Percentiles rank a stretch among this genome's conserved stretches.
Conservation (phyloP, 1,284 basidiomycete species). For the Ganoderma leucocontextum region DNA sequence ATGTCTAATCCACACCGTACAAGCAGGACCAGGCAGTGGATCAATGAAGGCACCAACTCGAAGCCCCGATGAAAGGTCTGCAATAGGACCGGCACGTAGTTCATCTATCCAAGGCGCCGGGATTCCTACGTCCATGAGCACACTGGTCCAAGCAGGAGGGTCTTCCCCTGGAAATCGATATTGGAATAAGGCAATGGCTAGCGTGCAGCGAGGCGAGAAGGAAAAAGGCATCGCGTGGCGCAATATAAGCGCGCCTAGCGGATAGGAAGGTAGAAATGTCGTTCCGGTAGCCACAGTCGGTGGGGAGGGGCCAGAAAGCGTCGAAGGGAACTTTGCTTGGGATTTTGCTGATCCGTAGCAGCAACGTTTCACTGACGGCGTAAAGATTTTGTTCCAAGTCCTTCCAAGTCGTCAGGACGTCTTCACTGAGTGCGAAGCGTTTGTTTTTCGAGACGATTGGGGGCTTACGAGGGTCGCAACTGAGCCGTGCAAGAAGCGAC, state of each 20-base stretch:
- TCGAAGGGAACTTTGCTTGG: background rate
- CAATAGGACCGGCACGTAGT: background rate
- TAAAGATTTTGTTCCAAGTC: background rate
- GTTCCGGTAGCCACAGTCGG: background rate
- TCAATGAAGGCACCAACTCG: background rate
- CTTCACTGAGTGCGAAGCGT: background rate
- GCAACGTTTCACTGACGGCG: background rate
- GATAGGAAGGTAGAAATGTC: background rate
- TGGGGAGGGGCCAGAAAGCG: background rate
- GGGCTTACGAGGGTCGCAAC: background rate
- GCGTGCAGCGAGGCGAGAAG: background rate
- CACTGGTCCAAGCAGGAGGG: background rate
- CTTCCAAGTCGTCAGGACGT: background rate
- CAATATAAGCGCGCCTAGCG: background rate
- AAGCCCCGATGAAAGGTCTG: background rate
- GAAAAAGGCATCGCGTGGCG: background rate
- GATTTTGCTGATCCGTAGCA: background rate
- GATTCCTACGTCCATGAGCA: background rate
- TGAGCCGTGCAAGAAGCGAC: background rate
- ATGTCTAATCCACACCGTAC: background rate
- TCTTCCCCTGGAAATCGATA: background rate
- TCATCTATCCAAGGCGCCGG: background rate
- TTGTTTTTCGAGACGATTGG: background rate
- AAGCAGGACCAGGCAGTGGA: background rate
- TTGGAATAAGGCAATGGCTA: background rate